Percentiles rank a stretch among this genome's conserved stretches.
Conservation (phyloP, 1,284 basidiomycete genomes). For the Boletus sp. region DNA sequence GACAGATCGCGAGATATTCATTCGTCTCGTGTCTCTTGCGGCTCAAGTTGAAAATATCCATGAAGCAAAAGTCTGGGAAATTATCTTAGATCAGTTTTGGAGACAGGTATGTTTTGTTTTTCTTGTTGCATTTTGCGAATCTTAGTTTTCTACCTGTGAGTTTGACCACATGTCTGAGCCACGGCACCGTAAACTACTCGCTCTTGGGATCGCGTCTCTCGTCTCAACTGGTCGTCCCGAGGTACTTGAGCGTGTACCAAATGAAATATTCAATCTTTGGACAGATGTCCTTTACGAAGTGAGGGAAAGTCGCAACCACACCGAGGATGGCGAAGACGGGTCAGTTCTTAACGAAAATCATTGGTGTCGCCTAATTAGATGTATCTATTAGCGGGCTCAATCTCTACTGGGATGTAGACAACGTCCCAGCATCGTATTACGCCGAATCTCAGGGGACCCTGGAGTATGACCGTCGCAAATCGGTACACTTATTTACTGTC, state of each 20-base stretch:
- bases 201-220: slow-evolving; percentile 70
- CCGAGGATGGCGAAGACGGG: slow-evolving; percentile 39
- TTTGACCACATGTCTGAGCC: slow-evolving; percentile 84
- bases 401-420: slow-evolving; percentile 65
- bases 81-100: slow-evolving; percentile 76
- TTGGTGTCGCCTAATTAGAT: not conserved
- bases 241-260: slow-evolving; percentile 64
- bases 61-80: slow-evolving; percentile 59
- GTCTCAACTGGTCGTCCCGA: slow-evolving; percentile 66
- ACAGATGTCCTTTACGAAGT: slow-evolving; percentile 86
- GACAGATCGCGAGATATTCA: slow-evolving; percentile 58
- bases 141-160: slow-evolving; percentile 37
- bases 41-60: slow-evolving; percentile 43
- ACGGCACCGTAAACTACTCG: slow-evolving; percentile 66
- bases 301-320: slow-evolving; percentile 56
- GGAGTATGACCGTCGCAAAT: slow-evolving; percentile 67
- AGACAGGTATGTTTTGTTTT: slow-evolving; percentile 47
- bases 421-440: slow-evolving; percentile 52
- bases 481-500: slow-evolving; percentile 40
- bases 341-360: slow-evolving; percentile 3
- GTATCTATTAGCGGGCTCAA: slow-evolving; percentile 34
- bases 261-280: slow-evolving; percentile 85
- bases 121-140: not conserved
- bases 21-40: slow-evolving; percentile 61
- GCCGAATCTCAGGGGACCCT: slow-evolving; percentile 57